Percentiles rank a stretch among this genome's conserved stretches.
These are phyloP conservation scores for Cantharellus anzutake DNA, from an alignment of 768 basidiomycete genomes.

Conservation along the genomic window DNA sequence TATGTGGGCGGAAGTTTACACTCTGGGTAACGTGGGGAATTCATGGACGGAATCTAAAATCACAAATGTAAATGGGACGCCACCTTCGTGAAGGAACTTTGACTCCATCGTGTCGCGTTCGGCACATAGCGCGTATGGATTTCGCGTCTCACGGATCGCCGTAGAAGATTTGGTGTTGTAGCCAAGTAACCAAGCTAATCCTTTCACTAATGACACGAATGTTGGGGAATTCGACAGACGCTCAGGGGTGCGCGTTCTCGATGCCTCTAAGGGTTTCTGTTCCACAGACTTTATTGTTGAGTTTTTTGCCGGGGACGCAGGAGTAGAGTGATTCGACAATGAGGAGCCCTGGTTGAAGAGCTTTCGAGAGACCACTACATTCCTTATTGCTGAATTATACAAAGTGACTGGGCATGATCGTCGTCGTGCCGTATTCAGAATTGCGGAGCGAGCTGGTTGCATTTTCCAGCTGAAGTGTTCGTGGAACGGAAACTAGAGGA, in stretches of 20 bases:
- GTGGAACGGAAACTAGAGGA: no score
- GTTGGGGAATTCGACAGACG: background rate
- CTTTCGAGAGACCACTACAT: no score
- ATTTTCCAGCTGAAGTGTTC: no score
- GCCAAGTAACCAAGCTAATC: conserved; percentile 22
- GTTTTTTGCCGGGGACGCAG: background rate
- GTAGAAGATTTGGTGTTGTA: conserved; percentile 21
- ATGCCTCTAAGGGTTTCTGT: background rate
- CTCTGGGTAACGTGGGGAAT: conserved; percentile 24
- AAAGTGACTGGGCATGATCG: no score
- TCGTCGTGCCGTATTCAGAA: no score
- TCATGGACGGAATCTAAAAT: background rate
- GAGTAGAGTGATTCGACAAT: background rate
- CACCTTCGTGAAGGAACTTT: conserved; percentile 25
- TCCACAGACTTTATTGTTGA: background rate
- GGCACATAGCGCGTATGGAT: conserved; percentile 22
- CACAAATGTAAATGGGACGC: conserved; percentile 5
- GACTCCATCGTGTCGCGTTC: conserved; percentile 20
- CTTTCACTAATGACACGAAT: conserved; percentile 12
- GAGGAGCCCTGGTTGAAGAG: background rate
- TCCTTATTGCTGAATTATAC: no score
- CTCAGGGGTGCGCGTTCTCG: background rate
- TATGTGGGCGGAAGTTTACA: conserved; percentile 81
- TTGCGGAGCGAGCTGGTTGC: no score
- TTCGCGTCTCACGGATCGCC: conserved; percentile 22